Percentiles rank a stretch among this genome's conserved stretches.
Conservation (phyloP, 2,329 filamentous ascomycete genomes). For the Fusarium multiceps region DNA sequence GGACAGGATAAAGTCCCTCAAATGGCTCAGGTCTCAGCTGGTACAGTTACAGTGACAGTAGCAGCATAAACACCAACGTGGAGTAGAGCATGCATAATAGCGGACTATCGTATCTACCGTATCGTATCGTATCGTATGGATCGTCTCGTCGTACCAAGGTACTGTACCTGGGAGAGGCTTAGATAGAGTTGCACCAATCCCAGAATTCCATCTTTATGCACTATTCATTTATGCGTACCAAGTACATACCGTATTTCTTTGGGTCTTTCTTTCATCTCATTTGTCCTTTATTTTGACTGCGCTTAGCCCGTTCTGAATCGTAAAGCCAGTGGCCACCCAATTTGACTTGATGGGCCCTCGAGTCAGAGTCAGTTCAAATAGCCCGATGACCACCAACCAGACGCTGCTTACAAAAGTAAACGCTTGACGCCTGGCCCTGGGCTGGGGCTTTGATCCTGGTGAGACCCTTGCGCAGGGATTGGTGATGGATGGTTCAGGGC, state of each 20-base stretch:
- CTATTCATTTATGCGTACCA: constrained; percentile 1
- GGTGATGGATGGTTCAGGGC: constrained; percentile 10
- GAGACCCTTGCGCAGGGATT: constrained; percentile 29
- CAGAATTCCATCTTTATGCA: constrained; percentile 8
- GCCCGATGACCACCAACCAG: constrained; percentile 24
- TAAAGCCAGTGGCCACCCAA: constrained; percentile 36
- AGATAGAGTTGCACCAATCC: constrained; percentile 24
- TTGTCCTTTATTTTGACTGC: neutral
- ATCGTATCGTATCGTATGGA: too few relatives aligned
- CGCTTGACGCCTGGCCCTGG: constrained; percentile 27
- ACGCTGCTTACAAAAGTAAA: neutral
- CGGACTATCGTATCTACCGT: neutral
- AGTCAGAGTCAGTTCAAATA: constrained; percentile 37
- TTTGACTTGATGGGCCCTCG: constrained; percentile 12
- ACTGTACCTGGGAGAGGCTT: constrained; percentile 29
- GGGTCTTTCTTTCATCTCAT: neutral
- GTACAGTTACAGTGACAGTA: neutral
- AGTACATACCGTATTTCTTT: neutral
- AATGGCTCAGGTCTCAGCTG: constrained; percentile 21
- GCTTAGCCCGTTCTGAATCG: constrained; percentile 23
- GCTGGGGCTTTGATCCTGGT: constrained; percentile 8
- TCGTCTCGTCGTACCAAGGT: neutral
- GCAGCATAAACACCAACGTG: constrained; percentile 11
- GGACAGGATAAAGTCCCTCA: constrained; percentile 29
- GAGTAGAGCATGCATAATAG: constrained; percentile 15